phyloP scores from a whole-genome alignment of 495 filamentous ascomycete species.

The Aspergillus cavernicola region DNA sequence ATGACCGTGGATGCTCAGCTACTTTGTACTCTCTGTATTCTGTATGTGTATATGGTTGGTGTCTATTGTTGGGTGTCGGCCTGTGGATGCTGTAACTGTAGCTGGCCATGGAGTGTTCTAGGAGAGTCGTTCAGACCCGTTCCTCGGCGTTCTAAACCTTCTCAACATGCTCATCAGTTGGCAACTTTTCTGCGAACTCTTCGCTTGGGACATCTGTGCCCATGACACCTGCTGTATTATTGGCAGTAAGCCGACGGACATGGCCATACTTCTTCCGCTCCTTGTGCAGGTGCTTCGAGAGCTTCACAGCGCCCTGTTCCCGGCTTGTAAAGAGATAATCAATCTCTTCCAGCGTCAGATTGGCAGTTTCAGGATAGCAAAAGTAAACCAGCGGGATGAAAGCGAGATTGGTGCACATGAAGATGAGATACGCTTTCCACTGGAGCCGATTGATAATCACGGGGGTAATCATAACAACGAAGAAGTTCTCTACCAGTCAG shows the following conservation, averaged over 20 bases:
- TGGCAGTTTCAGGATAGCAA: slow-evolving; percentile 42
- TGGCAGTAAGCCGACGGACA: background rate
- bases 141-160: background rate
- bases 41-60: no score
- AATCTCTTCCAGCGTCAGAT: slow-evolving; percentile 40
- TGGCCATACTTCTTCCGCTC: slow-evolving; percentile 11
- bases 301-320: slow-evolving; percentile 14
- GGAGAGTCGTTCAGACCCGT: no score
- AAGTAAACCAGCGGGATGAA: slow-evolving; percentile 45
- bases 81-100: no score
- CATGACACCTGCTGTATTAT: background rate
- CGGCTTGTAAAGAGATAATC: slow-evolving; percentile 29
- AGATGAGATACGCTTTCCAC: slow-evolving; percentile 61
- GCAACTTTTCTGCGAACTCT: background rate
- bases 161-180: slow-evolving; percentile 13
- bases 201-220: background rate
- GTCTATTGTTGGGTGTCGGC: no score
- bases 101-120: no score
- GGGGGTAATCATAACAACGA: slow-evolving; percentile 58
- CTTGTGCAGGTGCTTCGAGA: slow-evolving; percentile 17
- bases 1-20: no score
- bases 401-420: slow-evolving; percentile 51
- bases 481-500: slow-evolving; percentile 40
- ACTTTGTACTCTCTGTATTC: no score
- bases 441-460: slow-evolving; percentile 48